Evolutionary conservation across 441 rosid species (phyloP).

Genomic region (Jatropha podagrica): DNA sequence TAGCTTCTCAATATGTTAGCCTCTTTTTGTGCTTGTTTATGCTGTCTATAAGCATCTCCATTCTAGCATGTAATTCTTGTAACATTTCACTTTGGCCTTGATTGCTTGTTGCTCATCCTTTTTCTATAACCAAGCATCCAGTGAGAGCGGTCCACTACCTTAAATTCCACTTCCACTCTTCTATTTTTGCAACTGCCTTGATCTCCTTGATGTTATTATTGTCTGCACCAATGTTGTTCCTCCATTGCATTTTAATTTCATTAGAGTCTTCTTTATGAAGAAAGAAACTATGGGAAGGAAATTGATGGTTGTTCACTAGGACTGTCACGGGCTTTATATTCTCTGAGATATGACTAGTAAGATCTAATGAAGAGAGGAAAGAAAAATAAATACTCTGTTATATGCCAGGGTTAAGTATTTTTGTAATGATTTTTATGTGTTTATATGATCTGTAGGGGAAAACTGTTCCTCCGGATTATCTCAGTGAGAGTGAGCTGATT

Average conservation of each 20-base stretch:
- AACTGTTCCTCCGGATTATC: constrained; percentile 80
- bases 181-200: neutral
- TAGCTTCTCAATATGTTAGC: neutral
- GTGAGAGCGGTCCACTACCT: neutral
- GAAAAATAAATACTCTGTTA: neutral
- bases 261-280: no score
- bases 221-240: no score
- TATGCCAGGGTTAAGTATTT: constrained; percentile 2
- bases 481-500: constrained; percentile 92
- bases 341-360: neutral
- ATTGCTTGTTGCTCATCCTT: neutral
- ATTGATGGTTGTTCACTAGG: neutral
- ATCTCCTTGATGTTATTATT: no score
- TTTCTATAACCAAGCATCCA: neutral
- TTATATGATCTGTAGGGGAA: constrained; percentile 53
- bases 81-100: neutral
- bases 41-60: neutral
- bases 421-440: constrained; percentile 16
- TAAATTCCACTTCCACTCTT: neutral
- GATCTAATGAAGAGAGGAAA: neutral
- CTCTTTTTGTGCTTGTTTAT: neutral
- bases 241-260: no score
- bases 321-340: constrained; percentile 4
- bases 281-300: no score
- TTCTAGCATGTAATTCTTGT: neutral